These are phyloP conservation scores for button mushroom (Agaricus bisporus) DNA, from an alignment of 768 basidiomycete species.

Conservation along the genomic window DNA sequence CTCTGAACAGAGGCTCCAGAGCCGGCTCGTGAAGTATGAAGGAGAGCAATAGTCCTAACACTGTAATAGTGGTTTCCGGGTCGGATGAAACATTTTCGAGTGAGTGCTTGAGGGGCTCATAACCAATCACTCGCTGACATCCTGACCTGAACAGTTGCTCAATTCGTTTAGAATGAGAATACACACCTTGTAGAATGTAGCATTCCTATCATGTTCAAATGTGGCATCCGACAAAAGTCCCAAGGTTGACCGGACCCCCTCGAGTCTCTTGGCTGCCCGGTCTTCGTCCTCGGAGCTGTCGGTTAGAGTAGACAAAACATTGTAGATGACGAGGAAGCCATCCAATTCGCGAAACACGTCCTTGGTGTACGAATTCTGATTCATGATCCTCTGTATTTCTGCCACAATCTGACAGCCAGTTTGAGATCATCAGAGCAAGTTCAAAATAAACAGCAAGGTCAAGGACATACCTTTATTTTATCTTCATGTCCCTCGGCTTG, in stretches of 20 bases:
- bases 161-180: background rate
- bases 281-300: conserved; percentile 27
- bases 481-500: conserved; percentile 31
- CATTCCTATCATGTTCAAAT: conserved; percentile 47
- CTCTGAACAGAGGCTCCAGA: conserved; percentile 46
- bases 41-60: conserved; percentile 44
- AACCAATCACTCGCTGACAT: conserved; percentile 53
- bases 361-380: conserved; percentile 58
- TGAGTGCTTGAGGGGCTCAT: conserved; percentile 55
- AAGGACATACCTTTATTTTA: conserved; percentile 44
- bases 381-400: conserved; percentile 64
- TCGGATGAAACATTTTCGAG: conserved; percentile 44
- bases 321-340: conserved; percentile 73
- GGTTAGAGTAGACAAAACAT: conserved; percentile 57
- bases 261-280: conserved; percentile 30
- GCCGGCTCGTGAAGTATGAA: conserved; percentile 64
- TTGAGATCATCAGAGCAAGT: background rate
- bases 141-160: conserved; percentile 2
- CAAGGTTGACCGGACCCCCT: conserved; percentile 57
- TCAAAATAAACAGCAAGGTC: background rate
- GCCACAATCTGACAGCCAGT: conserved; percentile 41
- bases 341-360: conserved; percentile 79
- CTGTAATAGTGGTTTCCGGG: conserved; percentile 19
- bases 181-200: conserved; percentile 63
- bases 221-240: conserved; percentile 61